phyloP scores from a whole-genome alignment of 768 basidiomycete genomes.

The Boletus pseudo-olivaceus region DNA sequence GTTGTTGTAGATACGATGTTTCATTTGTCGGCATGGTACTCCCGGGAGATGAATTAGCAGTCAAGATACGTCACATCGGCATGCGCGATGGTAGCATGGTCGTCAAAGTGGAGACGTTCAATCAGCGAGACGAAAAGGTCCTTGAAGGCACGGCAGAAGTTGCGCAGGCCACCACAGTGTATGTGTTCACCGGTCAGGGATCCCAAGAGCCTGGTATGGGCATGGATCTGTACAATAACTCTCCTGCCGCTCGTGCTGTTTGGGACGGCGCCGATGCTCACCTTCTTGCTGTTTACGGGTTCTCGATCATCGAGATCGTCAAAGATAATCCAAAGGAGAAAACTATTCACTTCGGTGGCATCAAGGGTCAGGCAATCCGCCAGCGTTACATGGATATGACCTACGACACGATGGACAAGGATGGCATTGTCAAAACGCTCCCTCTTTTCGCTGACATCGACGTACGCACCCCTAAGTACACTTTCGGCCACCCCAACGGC shows the following conservation, averaged over 20 bases:
- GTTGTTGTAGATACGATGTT: slow-evolving; percentile 71
- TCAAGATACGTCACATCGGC: slow-evolving; percentile 84
- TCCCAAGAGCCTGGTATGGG: slow-evolving; percentile 99
- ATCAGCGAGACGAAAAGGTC: slow-evolving; percentile 85
- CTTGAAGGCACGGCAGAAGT: slow-evolving; percentile 92
- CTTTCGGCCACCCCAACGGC: slow-evolving; percentile 96
- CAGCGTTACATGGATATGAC: slow-evolving; percentile 99
- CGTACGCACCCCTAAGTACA: slow-evolving; percentile 91
- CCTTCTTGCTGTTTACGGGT: slow-evolving; percentile 91
- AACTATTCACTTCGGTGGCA: slow-evolving; percentile 98
- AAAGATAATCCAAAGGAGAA: slow-evolving; percentile 98
- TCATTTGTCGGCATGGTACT: slow-evolving; percentile 97
- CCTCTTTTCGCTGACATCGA: slow-evolving; percentile 96
- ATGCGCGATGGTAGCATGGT: slow-evolving; percentile 95
- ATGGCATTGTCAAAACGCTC: slow-evolving; percentile 92
- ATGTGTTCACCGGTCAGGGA: slow-evolving; percentile 98
- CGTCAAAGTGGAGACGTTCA: slow-evolving; percentile 82
- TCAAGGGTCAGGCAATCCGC: slow-evolving; percentile 97
- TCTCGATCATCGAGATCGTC: slow-evolving; percentile 98
- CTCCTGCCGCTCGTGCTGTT: slow-evolving; percentile 91
- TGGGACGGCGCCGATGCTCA: slow-evolving; percentile 98
- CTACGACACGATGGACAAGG: slow-evolving; percentile 95
- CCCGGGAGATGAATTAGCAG: slow-evolving; percentile 81
- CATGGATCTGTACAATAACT: slow-evolving; percentile 94
- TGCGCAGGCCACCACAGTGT: slow-evolving; percentile 86